Conservation (phyloP, 257 asterid genomes). For the Sherardia arvensis region DNA sequence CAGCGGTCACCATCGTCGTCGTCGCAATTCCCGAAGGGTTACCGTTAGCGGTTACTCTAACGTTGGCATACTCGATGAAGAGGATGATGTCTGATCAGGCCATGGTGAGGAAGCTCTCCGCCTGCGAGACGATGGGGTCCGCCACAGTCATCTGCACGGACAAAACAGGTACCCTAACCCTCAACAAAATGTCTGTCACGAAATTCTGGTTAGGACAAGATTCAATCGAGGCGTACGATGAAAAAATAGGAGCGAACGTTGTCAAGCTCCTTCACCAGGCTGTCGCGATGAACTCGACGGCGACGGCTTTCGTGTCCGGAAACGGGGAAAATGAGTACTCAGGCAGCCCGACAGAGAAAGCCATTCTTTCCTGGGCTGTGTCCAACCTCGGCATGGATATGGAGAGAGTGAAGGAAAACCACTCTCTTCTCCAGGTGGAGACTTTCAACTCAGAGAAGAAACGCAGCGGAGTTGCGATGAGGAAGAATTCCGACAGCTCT, state of each 20-base stretch:
- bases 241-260: conserved; percentile 14
- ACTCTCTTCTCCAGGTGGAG: conserved; percentile 37
- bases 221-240: neutral
- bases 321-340: conserved; percentile 35
- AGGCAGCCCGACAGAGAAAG: conserved; percentile 87
- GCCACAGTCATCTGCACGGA: conserved; percentile 44
- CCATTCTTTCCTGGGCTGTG: conserved; percentile 75
- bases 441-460: conserved; percentile 77
- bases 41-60: conserved; percentile 47
- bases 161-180: conserved; percentile 41
- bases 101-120: conserved; percentile 47
- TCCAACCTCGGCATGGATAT: conserved; percentile 40
- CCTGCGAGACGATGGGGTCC: conserved; percentile 53
- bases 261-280: conserved; percentile 33
- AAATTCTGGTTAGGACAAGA: conserved; percentile 33
- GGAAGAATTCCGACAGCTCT: conserved; percentile 22
- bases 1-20: conserved; percentile 42
- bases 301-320: conserved; percentile 20
- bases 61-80: conserved; percentile 50
- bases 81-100: conserved; percentile 53
- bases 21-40: conserved; percentile 54
- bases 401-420: conserved; percentile 29
- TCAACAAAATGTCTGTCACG: conserved; percentile 38
- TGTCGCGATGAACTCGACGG: conserved; percentile 42
- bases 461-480: conserved; percentile 50